Evolutionary conservation across 495 filamentous ascomycete species (phyloP), one percentile per base, ranked within the genome.

Genomic region (Alectoria sarmentosa): DNA sequence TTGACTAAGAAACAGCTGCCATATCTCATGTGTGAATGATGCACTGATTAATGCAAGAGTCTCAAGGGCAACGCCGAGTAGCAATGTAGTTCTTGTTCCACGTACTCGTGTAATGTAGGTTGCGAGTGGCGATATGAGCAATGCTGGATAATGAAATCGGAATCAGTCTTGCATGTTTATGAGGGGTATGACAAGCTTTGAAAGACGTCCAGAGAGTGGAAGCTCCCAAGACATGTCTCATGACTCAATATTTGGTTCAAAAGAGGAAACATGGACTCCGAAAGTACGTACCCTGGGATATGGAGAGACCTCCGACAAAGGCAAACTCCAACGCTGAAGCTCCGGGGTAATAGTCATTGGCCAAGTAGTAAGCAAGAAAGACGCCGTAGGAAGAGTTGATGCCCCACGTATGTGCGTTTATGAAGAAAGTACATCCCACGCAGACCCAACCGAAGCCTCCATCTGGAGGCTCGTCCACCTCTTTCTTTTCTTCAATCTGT

Each of bases 1-100:
- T 69, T 92, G 89, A 57, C 79, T 83, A 2, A 94, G 80, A 58
- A 89, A 84, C 8, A 90, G 77, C 42, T 89, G 87, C 85, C 86
- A 90, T 63, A 85, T 79, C 37, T 81, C 67, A n/a, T 73, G 80
- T 9, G 83, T 77, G 62, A 88, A 90, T 1, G 84, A 87, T 1
- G 86, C 85, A 0, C 78, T 77, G 58, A 90, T 77, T 64, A 88
- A 80, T 0, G 79, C 79, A 23, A 75, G 71, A 0, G 79, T 81
- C 58, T 85, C 78, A 36, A 90, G 67, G 0, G 82, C 59, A 37
- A 80, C 75, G 0, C 88, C 87, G 42, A 82, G 66, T 19, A 82
- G 70, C 69, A 89, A 76, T 23, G 79, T 80, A 3, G 71, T 61
- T 15, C 76, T 79, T 15, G 81, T 85, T 0, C 85, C 79, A 28